Evolutionary conservation across 2,329 filamentous ascomycete species (phyloP), one percentile per base, ranked within the genome.

Genomic region (Iodosphaeria phyllophila): DNA sequence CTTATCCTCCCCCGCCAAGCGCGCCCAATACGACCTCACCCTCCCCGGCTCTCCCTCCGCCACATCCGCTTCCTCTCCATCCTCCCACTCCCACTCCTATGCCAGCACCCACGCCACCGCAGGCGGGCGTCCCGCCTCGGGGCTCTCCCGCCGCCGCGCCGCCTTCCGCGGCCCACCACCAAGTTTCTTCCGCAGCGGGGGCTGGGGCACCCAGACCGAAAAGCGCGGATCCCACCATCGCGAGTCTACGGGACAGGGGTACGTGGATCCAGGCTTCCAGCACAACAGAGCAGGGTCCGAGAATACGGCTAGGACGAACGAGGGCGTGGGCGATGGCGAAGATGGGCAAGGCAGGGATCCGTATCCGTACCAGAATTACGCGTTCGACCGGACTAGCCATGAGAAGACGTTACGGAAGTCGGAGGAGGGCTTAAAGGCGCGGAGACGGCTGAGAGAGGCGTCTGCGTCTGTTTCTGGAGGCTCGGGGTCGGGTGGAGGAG

Each of bases 121-220:
- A 3, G 80, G 80, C 25, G 71, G 74, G 1, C 68, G 89, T 1
- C 72, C 84, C 0, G 71, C 89, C 1, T 80, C 70, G 1, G 89
- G 89, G 1, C 56, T 98, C 16, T 83, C 74, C 44, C 66, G 74
- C 20, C 66, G 86, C 13, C 61, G 80, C 3, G 68, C 71, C 3
- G 61, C 73, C 4, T 93, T 91, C 48, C 67, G 66, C 12, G 86
- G 86, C 0, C 86, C 89, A 4, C 84, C 89, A 25, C 84, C 86
- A 0, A 79, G 71, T 34, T 95, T 93, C 54, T 93, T 82, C 49
- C 64, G 74, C 11, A 72, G 64, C 32, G 83, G 82, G 4, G 80
- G 77, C 3, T 91, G 82, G 64, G 79, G 78, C 23, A 46, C 53
- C 3, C 66, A 78, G 30, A 44, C 51, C 3, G 62, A 62, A 18